A percentile compares a stretch with the other conserved stretches of the same genome.
Evolutionary conservation across 352 stramenopile species (phyloP).

Genomic region (Phytophthora chlamydospora): DNA sequence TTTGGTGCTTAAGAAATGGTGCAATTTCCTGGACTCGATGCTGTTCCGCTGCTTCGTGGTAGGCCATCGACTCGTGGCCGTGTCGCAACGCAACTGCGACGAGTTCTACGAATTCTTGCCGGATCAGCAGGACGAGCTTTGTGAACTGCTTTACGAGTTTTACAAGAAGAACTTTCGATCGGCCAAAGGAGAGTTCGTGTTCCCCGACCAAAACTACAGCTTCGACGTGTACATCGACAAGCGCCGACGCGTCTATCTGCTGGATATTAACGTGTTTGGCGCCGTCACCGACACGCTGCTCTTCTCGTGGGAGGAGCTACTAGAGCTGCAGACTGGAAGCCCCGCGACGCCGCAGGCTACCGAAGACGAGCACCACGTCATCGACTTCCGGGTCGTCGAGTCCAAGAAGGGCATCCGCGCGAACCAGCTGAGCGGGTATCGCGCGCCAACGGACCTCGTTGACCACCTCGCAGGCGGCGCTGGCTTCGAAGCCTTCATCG

Average conservation of each 20-base stretch:
- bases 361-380: slow-evolving; percentile 53
- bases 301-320: slow-evolving; percentile 92
- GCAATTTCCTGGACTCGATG: slow-evolving; percentile 95
- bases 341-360: slow-evolving; percentile 20
- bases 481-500: slow-evolving; percentile 83
- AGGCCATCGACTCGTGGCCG: slow-evolving; percentile 74
- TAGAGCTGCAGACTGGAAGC: slow-evolving; percentile 34
- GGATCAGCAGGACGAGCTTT: slow-evolving; percentile 74
- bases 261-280: slow-evolving; percentile 97
- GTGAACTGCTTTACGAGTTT: slow-evolving; percentile 71
- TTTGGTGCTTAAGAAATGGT: slow-evolving; percentile 96
- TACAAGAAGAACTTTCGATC: slow-evolving; percentile 59
- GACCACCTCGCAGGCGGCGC: slow-evolving; percentile 72
- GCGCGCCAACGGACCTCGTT: slow-evolving; percentile 84
- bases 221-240: slow-evolving; percentile 97
- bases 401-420: slow-evolving; percentile 61
- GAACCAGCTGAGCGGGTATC: slow-evolving; percentile 79
- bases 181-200: slow-evolving; percentile 35
- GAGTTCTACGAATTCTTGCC: slow-evolving; percentile 93
- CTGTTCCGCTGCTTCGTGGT: slow-evolving; percentile 95
- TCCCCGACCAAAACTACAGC: slow-evolving; percentile 84
- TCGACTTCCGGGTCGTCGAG: slow-evolving; percentile 87
- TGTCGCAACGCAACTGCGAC: slow-evolving; percentile 92
- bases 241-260: slow-evolving; percentile 87
- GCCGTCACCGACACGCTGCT: slow-evolving; percentile 92